A percentile compares a stretch with the other conserved stretches of the same genome.
Evolutionary conservation across 2,329 filamentous ascomycete genomes (phyloP).

Genomic region (Plenodomus biglobosus): DNA sequence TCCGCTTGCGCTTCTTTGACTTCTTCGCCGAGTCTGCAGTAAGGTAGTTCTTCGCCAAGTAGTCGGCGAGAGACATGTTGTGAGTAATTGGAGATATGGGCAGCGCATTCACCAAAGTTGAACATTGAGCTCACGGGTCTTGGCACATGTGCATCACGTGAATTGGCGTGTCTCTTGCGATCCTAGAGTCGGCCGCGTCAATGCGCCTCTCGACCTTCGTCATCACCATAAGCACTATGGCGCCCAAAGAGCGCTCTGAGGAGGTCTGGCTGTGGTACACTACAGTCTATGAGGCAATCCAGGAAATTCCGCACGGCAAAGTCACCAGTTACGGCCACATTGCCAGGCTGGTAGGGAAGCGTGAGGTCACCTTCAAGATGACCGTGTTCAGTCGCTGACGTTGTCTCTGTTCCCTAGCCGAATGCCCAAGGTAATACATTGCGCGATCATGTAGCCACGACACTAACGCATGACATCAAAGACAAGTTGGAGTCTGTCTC

Average conservation of each 20-base stretch:
- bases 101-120: slow-evolving; percentile 5
- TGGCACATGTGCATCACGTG: slow-evolving; percentile 29
- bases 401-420: slow-evolving; percentile 38
- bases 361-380: slow-evolving; percentile 51
- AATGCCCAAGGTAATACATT: slow-evolving; percentile 49
- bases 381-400: slow-evolving; percentile 26
- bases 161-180: slow-evolving; percentile 18
- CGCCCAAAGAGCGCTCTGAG: slow-evolving; percentile 61
- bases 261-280: slow-evolving; percentile 73
- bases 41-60: slow-evolving; percentile 90
- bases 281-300: slow-evolving; percentile 79
- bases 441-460: slow-evolving; percentile 10
- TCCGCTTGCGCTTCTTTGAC: slow-evolving; percentile 56
- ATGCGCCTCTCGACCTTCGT: neutral
- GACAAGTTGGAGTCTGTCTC: slow-evolving; percentile 87
- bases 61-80: slow-evolving; percentile 71
- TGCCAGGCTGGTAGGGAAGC: slow-evolving; percentile 69
- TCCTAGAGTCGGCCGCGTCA: neutral
- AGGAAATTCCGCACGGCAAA: slow-evolving; percentile 78
- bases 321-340: slow-evolving; percentile 90
- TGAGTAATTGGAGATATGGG: neutral
- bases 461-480: slow-evolving; percentile 46
- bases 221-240: slow-evolving; percentile 51
- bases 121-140: slow-evolving; percentile 4
- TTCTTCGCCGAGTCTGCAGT: slow-evolving; percentile 61